These are phyloP conservation scores for Chlamydomonas asymmetrica DNA, from an alignment of 139 green algal genomes.

Conservation along the genomic window DNA sequence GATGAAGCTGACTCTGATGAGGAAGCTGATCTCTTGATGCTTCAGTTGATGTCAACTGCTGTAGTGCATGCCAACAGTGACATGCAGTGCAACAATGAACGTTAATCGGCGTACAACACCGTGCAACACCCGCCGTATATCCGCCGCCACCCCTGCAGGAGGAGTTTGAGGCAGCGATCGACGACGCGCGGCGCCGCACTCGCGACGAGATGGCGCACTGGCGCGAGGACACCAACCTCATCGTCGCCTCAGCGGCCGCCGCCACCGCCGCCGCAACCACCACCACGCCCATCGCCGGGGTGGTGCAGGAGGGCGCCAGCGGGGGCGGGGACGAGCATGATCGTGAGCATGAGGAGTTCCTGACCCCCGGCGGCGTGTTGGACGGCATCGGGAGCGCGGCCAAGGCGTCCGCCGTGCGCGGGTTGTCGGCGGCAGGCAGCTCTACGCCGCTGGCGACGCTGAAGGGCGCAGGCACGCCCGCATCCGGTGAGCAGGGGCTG, in stretches of 20 bases:
- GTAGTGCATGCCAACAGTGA: too few relatives aligned
- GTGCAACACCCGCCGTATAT: not conserved
- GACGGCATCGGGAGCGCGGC: not conserved
- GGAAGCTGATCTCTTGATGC: not conserved
- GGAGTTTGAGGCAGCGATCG: constrained; percentile 46
- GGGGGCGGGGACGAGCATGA: not conserved
- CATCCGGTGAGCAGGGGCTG: too few relatives aligned
- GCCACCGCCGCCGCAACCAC: too few relatives aligned
- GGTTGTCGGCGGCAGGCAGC: not conserved
- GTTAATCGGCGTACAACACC: too few relatives aligned
- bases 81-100: too few relatives aligned
- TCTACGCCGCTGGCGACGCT: constrained; percentile 20
- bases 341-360: not conserved
- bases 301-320: not conserved
- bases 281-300: too few relatives aligned
- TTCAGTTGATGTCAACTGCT: not conserved
- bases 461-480: not conserved
- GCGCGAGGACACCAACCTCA: too few relatives aligned
- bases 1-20: not conserved
- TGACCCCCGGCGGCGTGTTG: too few relatives aligned
- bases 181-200: constrained; percentile 26
- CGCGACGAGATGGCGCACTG: constrained; percentile 24
- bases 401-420: not conserved
- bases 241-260: too few relatives aligned
- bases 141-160: constrained; percentile 22